Base-by-base conservation (phyloP, 2,329 filamentous ascomycete genomes). In the Penicillium frequentans region DNA sequence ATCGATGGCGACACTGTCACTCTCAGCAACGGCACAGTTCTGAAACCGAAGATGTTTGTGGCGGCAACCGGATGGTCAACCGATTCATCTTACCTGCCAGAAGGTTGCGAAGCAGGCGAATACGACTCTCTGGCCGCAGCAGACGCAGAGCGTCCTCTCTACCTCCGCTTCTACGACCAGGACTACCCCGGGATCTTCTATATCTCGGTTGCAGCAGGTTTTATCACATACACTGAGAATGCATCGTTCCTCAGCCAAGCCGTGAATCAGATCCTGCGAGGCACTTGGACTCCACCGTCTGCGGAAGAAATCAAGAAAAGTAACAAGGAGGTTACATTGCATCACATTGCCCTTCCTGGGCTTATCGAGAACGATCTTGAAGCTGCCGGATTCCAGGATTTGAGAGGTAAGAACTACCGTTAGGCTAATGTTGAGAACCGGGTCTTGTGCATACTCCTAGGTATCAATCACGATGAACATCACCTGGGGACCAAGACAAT, bases 41-140 rank as follows among this genome's bases (percentile, higher is more conserved):
- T 55, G 3, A 44, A 43, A 26, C 52, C 52, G 5, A 45, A 47
- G 14, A 44, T 55, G 45, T 48, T 55, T 16, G 46, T 55, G 5
- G 52, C 52, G 9, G 52, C 52, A 24, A 55, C 52, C n/a, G 52
- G 52, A 13, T 55, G 52, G 52, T 55, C 52, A 9, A 55, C 52
- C 31, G 52, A 55, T 26, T 55, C 52, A 3, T 42, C 52, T 13
- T 55, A 55, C 14, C 29, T 55, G 8, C 52, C 52, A 14, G 52
- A 43, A 6, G 52, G 52, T 14, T 44, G 27, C 29, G 33, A 47
- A 26, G 46, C 52, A 27, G 52, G 52, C 37, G 52, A 50, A 23
- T 55, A 55, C 16, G 52, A 55, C 27, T 55, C 52, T 14, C 37
- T 55, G 4, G 52, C 52, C 6, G 52, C 52, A 3, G 52, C 52